Conservation (phyloP, 495 filamentous ascomycete genomes). For the Penicillium steckii region DNA sequence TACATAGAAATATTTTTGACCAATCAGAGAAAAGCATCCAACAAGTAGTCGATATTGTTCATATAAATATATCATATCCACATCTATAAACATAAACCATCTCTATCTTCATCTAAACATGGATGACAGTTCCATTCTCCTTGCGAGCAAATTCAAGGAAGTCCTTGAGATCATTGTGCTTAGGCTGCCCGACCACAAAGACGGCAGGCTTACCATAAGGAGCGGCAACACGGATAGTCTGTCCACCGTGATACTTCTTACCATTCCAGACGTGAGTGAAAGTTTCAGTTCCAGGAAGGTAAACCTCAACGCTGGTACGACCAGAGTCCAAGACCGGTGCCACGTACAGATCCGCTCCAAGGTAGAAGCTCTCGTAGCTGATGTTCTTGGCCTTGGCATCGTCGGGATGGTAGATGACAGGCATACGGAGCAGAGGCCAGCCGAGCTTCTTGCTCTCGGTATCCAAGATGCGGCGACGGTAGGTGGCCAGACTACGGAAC, state of each 20-base stretch:
- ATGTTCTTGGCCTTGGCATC: slow-evolving; percentile 19
- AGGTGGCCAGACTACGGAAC: slow-evolving; percentile 21
- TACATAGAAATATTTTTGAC: too few relatives aligned
- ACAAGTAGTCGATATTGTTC: too few relatives aligned
- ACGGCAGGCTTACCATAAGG: slow-evolving; percentile 27
- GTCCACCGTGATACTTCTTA: slow-evolving; percentile 16
- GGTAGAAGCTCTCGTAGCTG: slow-evolving; percentile 27
- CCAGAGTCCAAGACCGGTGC: slow-evolving; percentile 23
- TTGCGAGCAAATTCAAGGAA: slow-evolving; percentile 22
- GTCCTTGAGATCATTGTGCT: slow-evolving; percentile 15
- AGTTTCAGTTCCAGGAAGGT: slow-evolving; percentile 19
- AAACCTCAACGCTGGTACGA: slow-evolving; percentile 17
- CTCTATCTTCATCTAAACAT: slow-evolving; percentile 18
- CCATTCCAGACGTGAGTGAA: slow-evolving; percentile 25
- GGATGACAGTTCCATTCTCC: slow-evolving; percentile 20
- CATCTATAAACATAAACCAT: too few relatives aligned
- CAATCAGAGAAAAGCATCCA: too few relatives aligned
- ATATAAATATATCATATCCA: too few relatives aligned
- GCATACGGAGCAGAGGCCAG: slow-evolving; percentile 27
- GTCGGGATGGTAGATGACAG: slow-evolving; percentile 23
- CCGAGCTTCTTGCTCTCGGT: slow-evolving; percentile 23
- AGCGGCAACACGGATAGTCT: slow-evolving; percentile 10
- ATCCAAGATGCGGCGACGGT: slow-evolving; percentile 22
- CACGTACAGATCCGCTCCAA: slow-evolving; percentile 24
- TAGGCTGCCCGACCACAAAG: slow-evolving; percentile 19